Evolutionary conservation across 257 asterid species (phyloP).

Genomic region (Hygrophila difformis): DNA sequence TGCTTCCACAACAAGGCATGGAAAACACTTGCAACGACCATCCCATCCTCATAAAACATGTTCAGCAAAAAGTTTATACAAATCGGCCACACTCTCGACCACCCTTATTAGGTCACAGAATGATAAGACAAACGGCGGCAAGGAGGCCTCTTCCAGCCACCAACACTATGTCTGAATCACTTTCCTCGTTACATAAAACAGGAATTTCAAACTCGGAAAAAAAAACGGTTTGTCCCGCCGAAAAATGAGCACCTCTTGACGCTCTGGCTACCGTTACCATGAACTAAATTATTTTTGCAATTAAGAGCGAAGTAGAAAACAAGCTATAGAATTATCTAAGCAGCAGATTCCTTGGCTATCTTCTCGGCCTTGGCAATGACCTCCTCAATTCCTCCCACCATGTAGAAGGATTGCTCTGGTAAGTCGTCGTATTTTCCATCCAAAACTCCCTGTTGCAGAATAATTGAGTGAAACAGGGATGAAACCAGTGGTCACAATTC

Average conservation of each 20-base stretch:
- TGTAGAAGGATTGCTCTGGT: conserved; percentile 85
- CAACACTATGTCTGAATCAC: conserved; percentile 17
- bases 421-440: conserved; percentile 92
- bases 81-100: too few species aligned
- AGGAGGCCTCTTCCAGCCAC: not conserved
- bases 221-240: conserved; percentile 17
- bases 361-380: conserved; percentile 96
- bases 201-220: conserved; percentile 19
- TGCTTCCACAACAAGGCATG: too few species aligned
- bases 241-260: conserved; percentile 26
- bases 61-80: too few species aligned
- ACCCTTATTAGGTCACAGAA: too few species aligned
- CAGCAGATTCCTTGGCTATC: conserved; percentile 86
- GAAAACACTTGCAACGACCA: too few species aligned
- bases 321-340: conserved; percentile 26
- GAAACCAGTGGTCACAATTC: not conserved
- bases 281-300: conserved; percentile 60
- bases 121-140: too few species aligned
- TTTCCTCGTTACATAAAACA: conserved; percentile 23
- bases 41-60: too few species aligned
- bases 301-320: conserved; percentile 25
- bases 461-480: not conserved
- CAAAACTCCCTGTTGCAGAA: conserved; percentile 64
- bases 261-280: conserved; percentile 25
- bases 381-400: conserved; percentile 98